phyloP scores from a whole-genome alignment of 352 stramenopile genomes.

The Phytophthora ramorum region DNA sequence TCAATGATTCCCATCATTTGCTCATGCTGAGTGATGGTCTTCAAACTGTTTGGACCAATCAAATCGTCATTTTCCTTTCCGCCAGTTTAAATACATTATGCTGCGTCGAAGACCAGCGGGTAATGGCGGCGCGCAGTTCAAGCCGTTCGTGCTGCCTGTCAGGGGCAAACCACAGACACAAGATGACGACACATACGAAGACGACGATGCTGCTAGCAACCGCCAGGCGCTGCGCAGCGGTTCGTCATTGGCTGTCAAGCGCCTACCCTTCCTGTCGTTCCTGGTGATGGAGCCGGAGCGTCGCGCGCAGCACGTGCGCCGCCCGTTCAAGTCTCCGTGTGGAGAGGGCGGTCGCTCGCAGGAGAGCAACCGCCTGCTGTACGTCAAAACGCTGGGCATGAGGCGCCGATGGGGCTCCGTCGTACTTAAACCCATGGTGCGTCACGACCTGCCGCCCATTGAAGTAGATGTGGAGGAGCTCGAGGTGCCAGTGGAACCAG shows the following conservation, averaged over 20 bases:
- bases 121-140: conserved; percentile 55
- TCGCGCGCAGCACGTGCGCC: conserved; percentile 58
- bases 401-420: conserved; percentile 62
- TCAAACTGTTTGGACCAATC: not conserved
- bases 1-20: not conserved
- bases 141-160: conserved; percentile 78
- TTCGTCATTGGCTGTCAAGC: conserved; percentile 68
- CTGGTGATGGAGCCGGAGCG: conserved; percentile 69
- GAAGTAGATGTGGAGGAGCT: conserved; percentile 75
- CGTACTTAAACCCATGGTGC: conserved; percentile 63
- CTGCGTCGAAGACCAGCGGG: conserved; percentile 45
- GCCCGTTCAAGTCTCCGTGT: conserved; percentile 84
- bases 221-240: conserved; percentile 60
- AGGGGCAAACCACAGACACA: conserved; percentile 38
- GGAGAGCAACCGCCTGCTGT: conserved; percentile 80
- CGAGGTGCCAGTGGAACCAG: conserved; percentile 34
- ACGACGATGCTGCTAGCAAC: conserved; percentile 47
- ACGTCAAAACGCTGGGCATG: conserved; percentile 88
- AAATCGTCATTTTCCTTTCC: conserved; percentile 16
- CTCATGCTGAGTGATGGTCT: conserved; percentile 30
- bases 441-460: conserved; percentile 67
- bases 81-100: conserved; percentile 32
- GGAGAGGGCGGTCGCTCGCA: conserved; percentile 56
- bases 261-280: conserved; percentile 85
- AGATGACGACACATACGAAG: conserved; percentile 41